Conservation (phyloP, 805 yeast genomes). For the Starmera dryadoides region DNA sequence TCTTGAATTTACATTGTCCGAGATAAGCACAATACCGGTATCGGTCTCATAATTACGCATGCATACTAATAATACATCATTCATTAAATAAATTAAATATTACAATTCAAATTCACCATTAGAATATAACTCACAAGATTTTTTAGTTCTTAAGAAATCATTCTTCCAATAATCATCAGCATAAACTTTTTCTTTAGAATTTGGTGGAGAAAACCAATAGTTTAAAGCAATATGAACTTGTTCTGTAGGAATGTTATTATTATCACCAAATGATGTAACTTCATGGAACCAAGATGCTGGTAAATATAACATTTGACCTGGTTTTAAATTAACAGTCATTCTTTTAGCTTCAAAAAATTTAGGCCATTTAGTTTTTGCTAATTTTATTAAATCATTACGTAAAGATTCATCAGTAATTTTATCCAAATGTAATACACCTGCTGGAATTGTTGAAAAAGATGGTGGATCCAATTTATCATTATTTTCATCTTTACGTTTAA, state of each 20-base stretch:
- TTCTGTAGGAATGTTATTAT: slow-evolving; percentile 10
- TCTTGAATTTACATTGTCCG: background rate
- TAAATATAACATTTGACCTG: slow-evolving; percentile 62
- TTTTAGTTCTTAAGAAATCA: slow-evolving; percentile 40
- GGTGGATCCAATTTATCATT: slow-evolving; percentile 48
- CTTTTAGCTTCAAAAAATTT: slow-evolving; percentile 34
- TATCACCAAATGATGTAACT: slow-evolving; percentile 54
- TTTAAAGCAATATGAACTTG: slow-evolving; percentile 56
- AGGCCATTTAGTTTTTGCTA: slow-evolving; percentile 41
- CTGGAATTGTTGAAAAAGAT: slow-evolving; percentile 59
- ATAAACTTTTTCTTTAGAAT: slow-evolving; percentile 30
- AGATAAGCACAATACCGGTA: too few species aligned
- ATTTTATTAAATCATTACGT: slow-evolving; percentile 22
- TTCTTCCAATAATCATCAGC: slow-evolving; percentile 44
- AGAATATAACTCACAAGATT: slow-evolving; percentile 20
- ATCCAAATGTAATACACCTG: slow-evolving; percentile 52
- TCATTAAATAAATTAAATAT: too few species aligned
- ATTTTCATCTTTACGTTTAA: slow-evolving; percentile 10
- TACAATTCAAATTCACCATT: background rate
- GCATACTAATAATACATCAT: background rate
- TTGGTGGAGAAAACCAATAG: slow-evolving; percentile 72
- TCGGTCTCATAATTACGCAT: background rate
- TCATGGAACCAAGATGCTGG: slow-evolving; percentile 86
- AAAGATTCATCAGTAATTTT: slow-evolving; percentile 31
- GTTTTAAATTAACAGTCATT: slow-evolving; percentile 39